phyloP scores from a whole-genome alignment of 305 asterid genomes.

The Fraxinus albicans region DNA sequence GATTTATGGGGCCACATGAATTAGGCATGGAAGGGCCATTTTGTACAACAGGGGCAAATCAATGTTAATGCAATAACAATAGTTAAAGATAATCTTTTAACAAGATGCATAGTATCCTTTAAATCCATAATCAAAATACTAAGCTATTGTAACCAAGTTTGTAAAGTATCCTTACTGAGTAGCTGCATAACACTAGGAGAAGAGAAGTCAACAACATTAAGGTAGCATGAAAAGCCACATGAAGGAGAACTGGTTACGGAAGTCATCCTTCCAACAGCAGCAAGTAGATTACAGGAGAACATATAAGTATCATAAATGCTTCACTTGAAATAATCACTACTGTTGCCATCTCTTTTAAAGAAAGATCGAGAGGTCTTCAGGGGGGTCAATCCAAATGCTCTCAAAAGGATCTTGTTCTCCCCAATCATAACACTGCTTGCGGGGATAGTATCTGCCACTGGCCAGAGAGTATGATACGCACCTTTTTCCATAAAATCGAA shows the following conservation, averaged over 20 bases:
- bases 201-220: not conserved
- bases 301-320: not conserved
- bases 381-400: constrained; percentile 58
- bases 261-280: not conserved
- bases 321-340: constrained; percentile 20
- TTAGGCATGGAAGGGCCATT: not conserved
- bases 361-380: constrained; percentile 45
- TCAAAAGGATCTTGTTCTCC: constrained; percentile 55
- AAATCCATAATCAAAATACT: not conserved
- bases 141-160: constrained; percentile 3
- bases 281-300: not conserved
- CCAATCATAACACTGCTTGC: constrained; percentile 55
- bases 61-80: not conserved
- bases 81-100: not conserved
- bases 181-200: not conserved
- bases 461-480: constrained; percentile 51
- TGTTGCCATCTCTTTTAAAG: constrained; percentile 21
- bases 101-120: not conserved
- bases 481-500: constrained; percentile 49
- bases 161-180: not conserved
- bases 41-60: not conserved
- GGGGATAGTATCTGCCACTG: constrained; percentile 46
- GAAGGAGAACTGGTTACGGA: not conserved
- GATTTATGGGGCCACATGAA: not conserved
- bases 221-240: not conserved